Evolutionary conservation across 345 rosid genomes (phyloP).

Genomic region (Lepidium africanum): DNA sequence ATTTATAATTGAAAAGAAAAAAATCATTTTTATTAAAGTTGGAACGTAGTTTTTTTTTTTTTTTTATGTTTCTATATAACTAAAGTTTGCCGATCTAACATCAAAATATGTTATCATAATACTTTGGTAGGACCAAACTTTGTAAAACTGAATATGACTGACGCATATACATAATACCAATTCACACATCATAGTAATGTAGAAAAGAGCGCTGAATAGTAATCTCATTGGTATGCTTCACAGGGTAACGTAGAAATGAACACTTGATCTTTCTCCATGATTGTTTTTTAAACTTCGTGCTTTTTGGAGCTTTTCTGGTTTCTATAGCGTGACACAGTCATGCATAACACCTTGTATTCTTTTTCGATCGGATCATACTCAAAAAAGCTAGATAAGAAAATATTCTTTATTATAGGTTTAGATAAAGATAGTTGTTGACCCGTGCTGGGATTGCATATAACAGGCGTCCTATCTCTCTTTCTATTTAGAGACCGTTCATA

Average conservation of each 20-base stretch:
- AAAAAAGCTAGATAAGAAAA: neutral
- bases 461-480: too few species aligned
- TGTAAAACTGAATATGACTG: too few species aligned
- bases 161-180: too few species aligned
- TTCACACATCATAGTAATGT: too few species aligned
- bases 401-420: neutral
- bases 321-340: neutral
- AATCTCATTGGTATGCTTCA: fast-evolving
- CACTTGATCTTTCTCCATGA: neutral
- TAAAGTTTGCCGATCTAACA: neutral
- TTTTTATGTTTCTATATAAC: neutral
- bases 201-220: too few species aligned
- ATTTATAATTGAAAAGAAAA: too few species aligned
- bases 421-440: neutral
- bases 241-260: neutral
- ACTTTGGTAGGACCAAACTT: neutral
- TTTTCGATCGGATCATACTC: neutral
- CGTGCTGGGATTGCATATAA: neutral
- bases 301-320: neutral
- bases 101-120: neutral
- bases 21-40: too few species aligned
- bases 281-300: neutral
- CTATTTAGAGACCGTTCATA: too few species aligned
- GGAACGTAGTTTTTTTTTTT: too few species aligned
- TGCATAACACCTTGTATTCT: neutral